A percentile compares a stretch with the other conserved stretches of the same genome.
phyloP scores from a whole-genome alignment of 108 stramenopile species.

The Seminavis robusta region DNA sequence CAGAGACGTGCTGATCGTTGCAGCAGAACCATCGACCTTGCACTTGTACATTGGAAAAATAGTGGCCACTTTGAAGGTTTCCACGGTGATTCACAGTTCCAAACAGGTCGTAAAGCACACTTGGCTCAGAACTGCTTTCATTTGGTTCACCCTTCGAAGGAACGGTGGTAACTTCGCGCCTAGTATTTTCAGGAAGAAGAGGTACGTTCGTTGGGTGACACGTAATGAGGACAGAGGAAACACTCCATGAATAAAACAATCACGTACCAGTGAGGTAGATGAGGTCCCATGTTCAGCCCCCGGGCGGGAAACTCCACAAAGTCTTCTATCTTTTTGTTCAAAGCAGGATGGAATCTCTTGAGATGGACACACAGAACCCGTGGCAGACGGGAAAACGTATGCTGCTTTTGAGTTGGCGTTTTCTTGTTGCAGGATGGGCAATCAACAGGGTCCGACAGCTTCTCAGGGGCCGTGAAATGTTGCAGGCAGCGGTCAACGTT shows the following conservation, averaged over 20 bases:
- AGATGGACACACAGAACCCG: slow-evolving; percentile 75
- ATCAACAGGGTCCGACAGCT: slow-evolving; percentile 49
- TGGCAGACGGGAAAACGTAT: slow-evolving; percentile 69
- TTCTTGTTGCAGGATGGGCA: slow-evolving; percentile 62
- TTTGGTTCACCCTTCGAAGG: not conserved
- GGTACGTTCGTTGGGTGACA: no score
- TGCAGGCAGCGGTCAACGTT: slow-evolving; percentile 56
- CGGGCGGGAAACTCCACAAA: slow-evolving; percentile 70
- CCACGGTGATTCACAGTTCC: slow-evolving; percentile 77
- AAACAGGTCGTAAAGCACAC: slow-evolving; percentile 67
- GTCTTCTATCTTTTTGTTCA: slow-evolving; percentile 68
- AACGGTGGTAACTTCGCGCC: not conserved
- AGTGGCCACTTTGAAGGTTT: slow-evolving; percentile 70
- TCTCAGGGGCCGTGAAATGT: slow-evolving; percentile 59
- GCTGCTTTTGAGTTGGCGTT: slow-evolving; percentile 60
- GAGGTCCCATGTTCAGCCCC: slow-evolving; percentile 67
- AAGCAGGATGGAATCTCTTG: slow-evolving; percentile 74
- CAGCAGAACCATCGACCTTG: slow-evolving; percentile 66
- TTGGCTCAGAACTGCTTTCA: slow-evolving; percentile 25
- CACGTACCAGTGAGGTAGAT: slow-evolving; percentile 74
- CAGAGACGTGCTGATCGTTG: slow-evolving; percentile 60
- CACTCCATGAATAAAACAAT: slow-evolving; percentile 14
- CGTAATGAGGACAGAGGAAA: no score
- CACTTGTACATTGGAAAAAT: slow-evolving; percentile 64
- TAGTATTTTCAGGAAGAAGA: no score